These are phyloP conservation scores for Daldinia loculata DNA, from an alignment of 495 filamentous ascomycete species.

Conservation along the genomic window DNA sequence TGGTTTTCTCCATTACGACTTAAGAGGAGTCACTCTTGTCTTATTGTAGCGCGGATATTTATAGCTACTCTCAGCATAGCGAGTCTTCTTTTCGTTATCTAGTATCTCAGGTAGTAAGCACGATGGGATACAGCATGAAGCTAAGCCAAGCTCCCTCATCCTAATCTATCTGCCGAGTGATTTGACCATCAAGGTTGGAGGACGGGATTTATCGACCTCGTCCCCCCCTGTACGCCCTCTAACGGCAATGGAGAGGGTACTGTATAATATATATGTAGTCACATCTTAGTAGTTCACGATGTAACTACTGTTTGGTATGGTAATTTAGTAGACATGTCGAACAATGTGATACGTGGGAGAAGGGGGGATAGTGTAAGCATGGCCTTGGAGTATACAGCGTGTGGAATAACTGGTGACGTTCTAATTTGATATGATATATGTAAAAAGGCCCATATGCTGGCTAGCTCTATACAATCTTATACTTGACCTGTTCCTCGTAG, in stretches of 20 bases:
- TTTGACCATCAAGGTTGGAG: constrained; percentile 32
- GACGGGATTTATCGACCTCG: background rate
- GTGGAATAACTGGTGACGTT: background rate
- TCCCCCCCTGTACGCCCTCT: background rate
- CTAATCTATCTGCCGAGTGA: background rate
- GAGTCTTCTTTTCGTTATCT: background rate
- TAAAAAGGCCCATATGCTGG: too few relatives aligned
- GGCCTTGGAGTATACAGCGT: background rate
- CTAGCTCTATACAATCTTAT: too few relatives aligned
- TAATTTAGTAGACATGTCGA: background rate
- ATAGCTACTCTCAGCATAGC: background rate
- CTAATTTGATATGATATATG: too few relatives aligned
- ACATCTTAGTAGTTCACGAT: background rate
- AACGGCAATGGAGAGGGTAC: background rate
- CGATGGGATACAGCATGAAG: background rate
- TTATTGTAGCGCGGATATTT: background rate
- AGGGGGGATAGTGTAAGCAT: background rate
- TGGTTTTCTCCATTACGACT: background rate
- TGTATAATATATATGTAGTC: background rate
- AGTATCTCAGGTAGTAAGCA: background rate
- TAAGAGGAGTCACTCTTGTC: background rate
- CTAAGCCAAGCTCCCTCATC: background rate
- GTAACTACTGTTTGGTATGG: background rate
- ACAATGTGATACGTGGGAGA: background rate
- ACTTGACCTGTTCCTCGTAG: too few relatives aligned